These are phyloP conservation scores for Diospyros kaki DNA, from an alignment of 148 eudicot species.

Conservation along the genomic window DNA sequence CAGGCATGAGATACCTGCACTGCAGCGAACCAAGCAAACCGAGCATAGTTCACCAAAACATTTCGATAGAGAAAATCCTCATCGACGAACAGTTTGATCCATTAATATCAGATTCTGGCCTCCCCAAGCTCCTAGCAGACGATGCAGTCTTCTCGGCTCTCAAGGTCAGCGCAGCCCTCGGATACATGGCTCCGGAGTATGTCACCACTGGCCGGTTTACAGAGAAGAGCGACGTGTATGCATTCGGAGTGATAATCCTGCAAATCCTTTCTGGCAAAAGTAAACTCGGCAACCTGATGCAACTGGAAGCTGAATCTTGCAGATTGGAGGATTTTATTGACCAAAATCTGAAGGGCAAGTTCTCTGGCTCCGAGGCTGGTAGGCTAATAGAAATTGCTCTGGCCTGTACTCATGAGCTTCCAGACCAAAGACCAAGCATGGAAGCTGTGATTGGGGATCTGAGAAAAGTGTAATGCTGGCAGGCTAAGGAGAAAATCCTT, in stretches of 20 bases:
- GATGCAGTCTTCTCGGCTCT: slow-evolving; percentile 82
- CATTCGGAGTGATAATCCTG: slow-evolving; percentile 77
- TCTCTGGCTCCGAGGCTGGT: slow-evolving; percentile 41
- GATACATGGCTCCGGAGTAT: slow-evolving; percentile 93
- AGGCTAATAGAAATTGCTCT: slow-evolving; percentile 51
- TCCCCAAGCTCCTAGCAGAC: slow-evolving; percentile 85
- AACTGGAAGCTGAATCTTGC: slow-evolving; percentile 48
- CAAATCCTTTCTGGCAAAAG: slow-evolving; percentile 74
- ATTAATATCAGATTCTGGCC: slow-evolving; percentile 66
- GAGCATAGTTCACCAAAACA: slow-evolving; percentile 72
- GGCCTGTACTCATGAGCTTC: slow-evolving; percentile 62
- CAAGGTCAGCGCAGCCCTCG: slow-evolving; percentile 89
- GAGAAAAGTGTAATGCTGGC: not conserved
- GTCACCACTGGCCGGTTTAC: slow-evolving; percentile 88
- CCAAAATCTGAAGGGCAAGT: slow-evolving; percentile 48
- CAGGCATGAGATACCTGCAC: slow-evolving; percentile 76
- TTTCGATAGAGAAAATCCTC: slow-evolving; percentile 82
- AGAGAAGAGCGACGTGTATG: slow-evolving; percentile 85
- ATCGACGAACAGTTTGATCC: slow-evolving; percentile 59
- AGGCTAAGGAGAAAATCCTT: no score
- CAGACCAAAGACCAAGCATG: slow-evolving; percentile 64
- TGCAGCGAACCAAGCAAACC: slow-evolving; percentile 53
- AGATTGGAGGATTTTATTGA: slow-evolving; percentile 62
- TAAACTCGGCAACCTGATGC: slow-evolving; percentile 39
- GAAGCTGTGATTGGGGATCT: slow-evolving; percentile 50